A percentile compares a stretch with the other conserved stretches of the same genome.
These are phyloP conservation scores for Thalassiosira profunda DNA, from an alignment of 108 stramenopile species.

Conservation along the genomic window DNA sequence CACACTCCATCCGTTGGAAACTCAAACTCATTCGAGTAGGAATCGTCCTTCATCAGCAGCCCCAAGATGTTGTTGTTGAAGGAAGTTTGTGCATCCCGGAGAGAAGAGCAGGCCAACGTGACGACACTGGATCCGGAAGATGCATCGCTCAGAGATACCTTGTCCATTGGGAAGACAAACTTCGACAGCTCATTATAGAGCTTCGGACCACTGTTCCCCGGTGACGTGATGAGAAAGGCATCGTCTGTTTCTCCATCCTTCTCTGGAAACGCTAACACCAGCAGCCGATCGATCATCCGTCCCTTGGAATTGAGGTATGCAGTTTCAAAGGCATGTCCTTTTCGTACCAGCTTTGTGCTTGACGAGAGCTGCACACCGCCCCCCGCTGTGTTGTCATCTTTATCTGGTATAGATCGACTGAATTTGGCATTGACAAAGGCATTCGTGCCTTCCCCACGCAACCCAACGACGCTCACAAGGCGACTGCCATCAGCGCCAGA, in stretches of 20 bases:
- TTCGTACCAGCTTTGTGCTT: constrained; percentile 22
- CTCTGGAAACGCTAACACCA: constrained; percentile 36
- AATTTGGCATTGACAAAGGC: constrained; percentile 81
- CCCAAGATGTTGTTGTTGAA: constrained; percentile 33
- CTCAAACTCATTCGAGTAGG: constrained; percentile 3
- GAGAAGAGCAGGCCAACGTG: constrained; percentile 61
- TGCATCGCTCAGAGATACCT: constrained; percentile 51
- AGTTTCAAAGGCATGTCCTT: constrained; percentile 43
- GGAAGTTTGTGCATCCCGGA: constrained; percentile 54
- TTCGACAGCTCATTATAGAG: constrained; percentile 69
- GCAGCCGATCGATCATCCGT: constrained; percentile 68
- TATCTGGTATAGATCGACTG: constrained; percentile 46
- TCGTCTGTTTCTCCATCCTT: constrained; percentile 12
- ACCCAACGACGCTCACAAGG: constrained; percentile 52
- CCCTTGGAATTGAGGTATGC: constrained; percentile 78
- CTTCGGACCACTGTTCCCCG: constrained; percentile 65
- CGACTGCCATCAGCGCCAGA: constrained; percentile 32
- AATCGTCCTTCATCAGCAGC: background rate
- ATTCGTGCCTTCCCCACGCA: constrained; percentile 61
- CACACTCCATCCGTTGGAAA: constrained; percentile 31
- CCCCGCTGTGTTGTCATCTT: background rate
- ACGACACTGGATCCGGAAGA: constrained; percentile 30
- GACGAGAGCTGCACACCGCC: constrained; percentile 1
- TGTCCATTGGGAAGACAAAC: constrained; percentile 85
- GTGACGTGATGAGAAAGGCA: constrained; percentile 77